A percentile compares a stretch with the other conserved stretches of the same genome.
Conservation (phyloP, 164 flowering plant genomes). For the Sextonia rubra region DNA sequence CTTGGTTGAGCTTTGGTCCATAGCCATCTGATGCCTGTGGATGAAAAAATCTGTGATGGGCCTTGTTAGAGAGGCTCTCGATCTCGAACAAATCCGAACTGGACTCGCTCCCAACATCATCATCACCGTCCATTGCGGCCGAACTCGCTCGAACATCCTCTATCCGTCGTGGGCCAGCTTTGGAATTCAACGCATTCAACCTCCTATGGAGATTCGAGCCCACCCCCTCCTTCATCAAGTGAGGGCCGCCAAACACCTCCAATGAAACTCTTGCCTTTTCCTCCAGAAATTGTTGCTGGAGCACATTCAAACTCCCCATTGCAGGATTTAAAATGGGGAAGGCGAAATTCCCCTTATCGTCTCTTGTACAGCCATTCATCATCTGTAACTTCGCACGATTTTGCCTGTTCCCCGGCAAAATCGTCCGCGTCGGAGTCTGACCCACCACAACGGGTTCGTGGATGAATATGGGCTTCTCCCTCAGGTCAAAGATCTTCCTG, state of each 20-base stretch:
- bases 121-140: not conserved
- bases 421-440: not conserved
- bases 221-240: constrained; percentile 28
- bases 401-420: not conserved
- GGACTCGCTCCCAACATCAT: constrained; percentile 49
- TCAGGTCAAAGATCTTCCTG: constrained; percentile 9
- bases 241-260: constrained; percentile 54
- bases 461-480: constrained; percentile 3
- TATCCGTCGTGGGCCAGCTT: constrained; percentile 16
- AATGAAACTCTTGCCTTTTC: constrained; percentile 34
- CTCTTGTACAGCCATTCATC: constrained; percentile 9
- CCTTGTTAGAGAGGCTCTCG: constrained; percentile 35
- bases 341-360: constrained; percentile 16
- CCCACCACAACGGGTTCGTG: constrained; percentile 7
- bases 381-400: constrained; percentile 9
- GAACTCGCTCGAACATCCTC: constrained; percentile 22
- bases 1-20: constrained; percentile 47
- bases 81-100: constrained; percentile 92
- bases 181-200: constrained; percentile 37
- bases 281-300: constrained; percentile 11
- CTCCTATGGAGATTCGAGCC: constrained; percentile 23
- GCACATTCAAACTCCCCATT: constrained; percentile 7
- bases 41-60: constrained; percentile 35
- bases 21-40: constrained; percentile 36
- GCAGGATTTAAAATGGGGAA: constrained; percentile 24